These are phyloP conservation scores for slime mould (Dictyostelium discoideum) DNA, from an alignment of 78 protist species.

Conservation along the genomic window dicty_2.7 NC_007089.4:5888501-5889000, in stretches of 20 bases:
- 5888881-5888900: not conserved
- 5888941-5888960: too few relatives aligned
- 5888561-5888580: conserved; percentile 93
- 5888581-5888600: conserved; percentile 91
- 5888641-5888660: conserved; percentile 84
- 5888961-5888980: not conserved
- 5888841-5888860: not conserved
- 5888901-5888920: not conserved
- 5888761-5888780: conserved; percentile 28
- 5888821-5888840: not conserved
- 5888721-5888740: conserved; percentile 68
- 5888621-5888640: conserved; percentile 93
- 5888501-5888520: conserved; percentile 75
- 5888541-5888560: conserved; percentile 93
- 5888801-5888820: not conserved
- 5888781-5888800: not conserved
- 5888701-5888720: conserved; percentile 76
- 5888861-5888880: not conserved
- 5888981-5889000: not conserved
- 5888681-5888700: conserved; percentile 65
- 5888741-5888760: conserved; percentile 67
- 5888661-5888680: conserved; percentile 42
- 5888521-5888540: conserved; percentile 88
- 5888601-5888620: conserved; percentile 87
- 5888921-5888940: too few relatives aligned